Evolutionary conservation across 805 yeast genomes (phyloP).

Genomic region (Candida boleticola): DNA sequence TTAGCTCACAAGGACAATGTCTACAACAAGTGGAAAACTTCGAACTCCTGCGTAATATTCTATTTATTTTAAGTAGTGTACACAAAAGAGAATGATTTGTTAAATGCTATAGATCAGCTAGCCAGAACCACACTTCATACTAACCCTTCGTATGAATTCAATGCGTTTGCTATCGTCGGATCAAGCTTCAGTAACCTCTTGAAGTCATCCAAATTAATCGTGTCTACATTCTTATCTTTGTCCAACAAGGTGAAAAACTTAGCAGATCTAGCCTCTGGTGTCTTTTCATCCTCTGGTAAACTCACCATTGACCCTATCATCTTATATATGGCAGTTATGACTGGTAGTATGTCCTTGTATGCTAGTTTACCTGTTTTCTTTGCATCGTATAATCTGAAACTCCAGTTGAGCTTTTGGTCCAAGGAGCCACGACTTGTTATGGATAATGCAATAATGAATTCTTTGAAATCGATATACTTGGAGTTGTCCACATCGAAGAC

Average conservation of each 20-base stretch:
- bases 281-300: constrained; percentile 81
- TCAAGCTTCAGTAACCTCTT: constrained; percentile 76
- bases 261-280: constrained; percentile 84
- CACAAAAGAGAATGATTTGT: no score
- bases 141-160: constrained; percentile 77
- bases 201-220: constrained; percentile 79
- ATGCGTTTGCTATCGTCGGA: constrained; percentile 70
- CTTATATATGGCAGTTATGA: constrained; percentile 81
- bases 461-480: constrained; percentile 86
- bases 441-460: constrained; percentile 84
- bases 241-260: constrained; percentile 77
- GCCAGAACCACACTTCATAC: no score
- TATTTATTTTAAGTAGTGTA: no score
- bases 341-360: constrained; percentile 74
- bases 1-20: no score
- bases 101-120: no score
- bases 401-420: constrained; percentile 86
- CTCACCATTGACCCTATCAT: constrained; percentile 96
- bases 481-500: constrained; percentile 82
- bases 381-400: constrained; percentile 83
- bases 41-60: no score
- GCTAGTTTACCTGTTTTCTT: constrained; percentile 74
- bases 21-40: no score
- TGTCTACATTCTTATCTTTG: constrained; percentile 62
- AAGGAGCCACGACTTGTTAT: constrained; percentile 81